Percentiles rank a stretch among this genome's conserved stretches.
Conservation (phyloP, 75 land plant species). For the Picea sitchensis region DNA sequence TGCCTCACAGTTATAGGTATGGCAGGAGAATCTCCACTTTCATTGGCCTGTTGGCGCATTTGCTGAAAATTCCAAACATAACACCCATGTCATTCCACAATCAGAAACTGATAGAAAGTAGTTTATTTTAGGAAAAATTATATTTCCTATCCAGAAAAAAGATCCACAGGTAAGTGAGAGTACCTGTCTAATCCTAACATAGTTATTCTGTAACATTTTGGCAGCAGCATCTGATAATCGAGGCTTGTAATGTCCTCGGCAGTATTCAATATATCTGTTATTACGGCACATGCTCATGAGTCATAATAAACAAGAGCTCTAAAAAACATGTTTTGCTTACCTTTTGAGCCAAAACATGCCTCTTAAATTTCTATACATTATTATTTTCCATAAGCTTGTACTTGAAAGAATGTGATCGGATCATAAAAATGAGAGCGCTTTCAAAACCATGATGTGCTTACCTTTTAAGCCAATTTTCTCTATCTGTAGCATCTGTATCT, state of each 20-base stretch:
- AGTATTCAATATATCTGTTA: slow-evolving; percentile 81
- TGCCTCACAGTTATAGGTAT: slow-evolving; percentile 98
- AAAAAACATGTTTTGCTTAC: not conserved
- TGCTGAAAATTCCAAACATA: slow-evolving; percentile 38
- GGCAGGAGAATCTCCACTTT: slow-evolving; percentile 72
- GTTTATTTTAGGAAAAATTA: no score
- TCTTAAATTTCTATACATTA: no score
- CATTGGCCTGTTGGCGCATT: slow-evolving; percentile 92
- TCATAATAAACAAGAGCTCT: not conserved
- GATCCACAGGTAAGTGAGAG: not conserved
- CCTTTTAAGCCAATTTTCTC: slow-evolving; percentile 97
- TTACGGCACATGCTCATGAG: not conserved
- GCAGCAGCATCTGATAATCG: slow-evolving; percentile 87
- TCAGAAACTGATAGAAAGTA: not conserved
- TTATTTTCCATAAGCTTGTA: no score
- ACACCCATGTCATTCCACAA: not conserved
- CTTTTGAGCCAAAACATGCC: no score
- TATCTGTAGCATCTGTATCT: slow-evolving; percentile 49
- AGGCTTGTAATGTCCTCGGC: slow-evolving; percentile 66
- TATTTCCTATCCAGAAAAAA: no score
- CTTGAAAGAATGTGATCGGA: not conserved
- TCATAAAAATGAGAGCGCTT: not conserved
- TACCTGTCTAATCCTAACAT: slow-evolving; percentile 95
- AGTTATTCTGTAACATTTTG: slow-evolving; percentile 60
- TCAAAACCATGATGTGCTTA: slow-evolving; percentile 12